Evolutionary conservation across 352 stramenopile species (phyloP), one percentile per base, ranked within the genome.

Genomic region (Pythium rhizo-oryzae): DNA sequence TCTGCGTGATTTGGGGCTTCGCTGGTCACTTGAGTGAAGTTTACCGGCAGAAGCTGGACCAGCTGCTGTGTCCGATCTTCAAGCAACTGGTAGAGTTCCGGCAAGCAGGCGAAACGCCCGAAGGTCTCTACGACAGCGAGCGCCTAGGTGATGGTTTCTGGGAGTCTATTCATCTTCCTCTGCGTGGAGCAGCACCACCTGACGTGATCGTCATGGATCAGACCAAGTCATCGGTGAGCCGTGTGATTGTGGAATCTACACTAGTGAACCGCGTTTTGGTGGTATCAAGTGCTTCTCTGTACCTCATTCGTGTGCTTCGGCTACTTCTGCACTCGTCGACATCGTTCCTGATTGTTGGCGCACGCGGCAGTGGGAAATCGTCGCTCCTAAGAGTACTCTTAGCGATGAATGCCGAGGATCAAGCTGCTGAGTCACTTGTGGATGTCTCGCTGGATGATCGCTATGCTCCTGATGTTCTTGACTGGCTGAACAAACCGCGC

Each of bases 1-100:
- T 89, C 51, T 67, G 76, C n/a, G 66, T 87, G 3, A 57, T 85
- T 0, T 91, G 80, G 81, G 81, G 79, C 0, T 79, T 87, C 50
- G 33, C 60, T 3, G 79, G 81, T 0, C 83, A 90, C n/a, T 39
- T 89, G 0, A 30, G 33, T 8, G 80, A 87, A 24, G 18, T 69
- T 0, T 59, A 70, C 12, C 76, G 77, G 15, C 66, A 76, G 24
- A 89, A 89, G 25, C 50, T 91, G 15, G 83, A 91, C 33, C 75
- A 74, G 25, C 77, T 75, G 41, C 28, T 90, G 9, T 77, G 76
- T 25, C 49, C 64, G 1, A 71, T 86, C 16, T 57, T 75, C 18
- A 86, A 90, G 47, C 69, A 74, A 11, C 62, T 71, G 13, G 65
- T 60, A 9, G 75, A 84, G 21, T 63, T 77, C 1, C 81, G 77